These are phyloP conservation scores for Daldinia sp. DNA, from an alignment of 2,329 filamentous ascomycete species.

Conservation along the genomic window DNA sequence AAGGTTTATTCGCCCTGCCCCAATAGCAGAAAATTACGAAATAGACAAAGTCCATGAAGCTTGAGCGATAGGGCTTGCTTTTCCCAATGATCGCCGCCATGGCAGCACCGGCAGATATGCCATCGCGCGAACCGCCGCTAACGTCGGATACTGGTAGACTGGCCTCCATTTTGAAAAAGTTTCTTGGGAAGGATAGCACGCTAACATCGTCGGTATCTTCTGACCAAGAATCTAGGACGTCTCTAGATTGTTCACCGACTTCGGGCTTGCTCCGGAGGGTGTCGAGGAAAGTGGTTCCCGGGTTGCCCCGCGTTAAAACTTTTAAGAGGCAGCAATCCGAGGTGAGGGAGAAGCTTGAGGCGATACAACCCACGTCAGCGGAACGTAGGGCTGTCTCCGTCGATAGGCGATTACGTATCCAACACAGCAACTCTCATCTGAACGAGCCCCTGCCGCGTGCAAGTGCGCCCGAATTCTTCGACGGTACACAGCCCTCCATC, in stretches of 20 bases:
- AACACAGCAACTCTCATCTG: constrained; percentile 48
- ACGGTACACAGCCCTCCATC: constrained; percentile 44
- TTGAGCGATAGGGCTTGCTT: constrained; percentile 33
- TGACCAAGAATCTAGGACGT: constrained; percentile 38
- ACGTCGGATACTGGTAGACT: constrained; percentile 39
- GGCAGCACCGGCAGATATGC: constrained; percentile 40
- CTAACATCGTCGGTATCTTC: constrained; percentile 34
- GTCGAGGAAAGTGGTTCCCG: constrained; percentile 74
- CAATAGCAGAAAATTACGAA: constrained; percentile 36
- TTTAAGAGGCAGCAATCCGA: constrained; percentile 87
- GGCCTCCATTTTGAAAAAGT: constrained; percentile 38
- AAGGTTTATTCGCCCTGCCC: constrained; percentile 29
- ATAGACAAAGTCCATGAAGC: constrained; percentile 38
- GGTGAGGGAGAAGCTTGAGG: constrained; percentile 74
- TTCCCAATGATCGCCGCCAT: constrained; percentile 38
- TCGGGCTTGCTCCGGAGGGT: constrained; percentile 53
- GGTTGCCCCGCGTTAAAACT: constrained; percentile 77
- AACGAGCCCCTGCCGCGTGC: constrained; percentile 53
- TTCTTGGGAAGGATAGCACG: constrained; percentile 40
- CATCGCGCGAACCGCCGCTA: constrained; percentile 39
- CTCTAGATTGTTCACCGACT: constrained; percentile 37
- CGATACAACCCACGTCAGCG: constrained; percentile 67
- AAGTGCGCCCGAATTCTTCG: constrained; percentile 59
- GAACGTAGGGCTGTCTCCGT: constrained; percentile 78
- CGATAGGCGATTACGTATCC: constrained; percentile 57